A percentile compares a stretch with the other conserved stretches of the same genome.
These are phyloP conservation scores for Trichosporon asahii DNA, from an alignment of 1,284 basidiomycete genomes.

Conservation along the genomic window DNA sequence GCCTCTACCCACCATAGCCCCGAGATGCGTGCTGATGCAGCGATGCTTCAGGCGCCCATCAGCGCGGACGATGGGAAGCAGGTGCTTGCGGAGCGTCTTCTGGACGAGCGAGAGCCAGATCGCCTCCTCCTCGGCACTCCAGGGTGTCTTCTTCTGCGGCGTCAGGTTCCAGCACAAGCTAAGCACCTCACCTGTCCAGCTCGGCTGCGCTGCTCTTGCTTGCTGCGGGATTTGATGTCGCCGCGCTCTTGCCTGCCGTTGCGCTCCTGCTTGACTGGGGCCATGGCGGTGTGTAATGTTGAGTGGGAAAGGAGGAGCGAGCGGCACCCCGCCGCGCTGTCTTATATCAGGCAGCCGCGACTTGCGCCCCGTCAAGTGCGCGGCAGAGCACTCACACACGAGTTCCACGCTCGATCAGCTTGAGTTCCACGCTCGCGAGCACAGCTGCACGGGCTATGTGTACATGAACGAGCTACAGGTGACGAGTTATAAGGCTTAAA, in stretches of 20 bases:
- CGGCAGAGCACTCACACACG: not conserved
- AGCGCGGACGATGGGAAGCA: slow-evolving; percentile 24
- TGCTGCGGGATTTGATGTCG: not conserved
- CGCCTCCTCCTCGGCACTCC: slow-evolving; percentile 31
- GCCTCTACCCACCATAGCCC: slow-evolving; percentile 29
- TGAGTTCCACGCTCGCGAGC: not conserved
- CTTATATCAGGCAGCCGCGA: not conserved
- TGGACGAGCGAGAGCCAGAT: slow-evolving; percentile 26
- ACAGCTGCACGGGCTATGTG: not conserved
- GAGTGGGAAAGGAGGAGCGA: not conserved
- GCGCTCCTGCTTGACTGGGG: not conserved
- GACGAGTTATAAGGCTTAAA: not conserved
- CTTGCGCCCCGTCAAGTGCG: not conserved
- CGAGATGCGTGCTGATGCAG: slow-evolving; percentile 27
- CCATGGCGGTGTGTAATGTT: not conserved
- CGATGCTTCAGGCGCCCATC: slow-evolving; percentile 33
- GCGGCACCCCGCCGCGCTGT: not conserved
- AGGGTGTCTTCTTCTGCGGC: slow-evolving; percentile 6
- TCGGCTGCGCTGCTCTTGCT: not conserved
- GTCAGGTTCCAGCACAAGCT: not conserved
- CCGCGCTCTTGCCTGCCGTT: not conserved
- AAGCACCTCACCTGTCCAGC: not conserved
- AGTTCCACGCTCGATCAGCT: too few species aligned
- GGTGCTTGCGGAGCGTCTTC: slow-evolving; percentile 11
- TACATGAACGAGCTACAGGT: not conserved